Percentiles rank a stretch among this genome's conserved stretches.
Evolutionary conservation across 352 stramenopile species (phyloP).

Genomic region (Pythium brachiatum): DNA sequence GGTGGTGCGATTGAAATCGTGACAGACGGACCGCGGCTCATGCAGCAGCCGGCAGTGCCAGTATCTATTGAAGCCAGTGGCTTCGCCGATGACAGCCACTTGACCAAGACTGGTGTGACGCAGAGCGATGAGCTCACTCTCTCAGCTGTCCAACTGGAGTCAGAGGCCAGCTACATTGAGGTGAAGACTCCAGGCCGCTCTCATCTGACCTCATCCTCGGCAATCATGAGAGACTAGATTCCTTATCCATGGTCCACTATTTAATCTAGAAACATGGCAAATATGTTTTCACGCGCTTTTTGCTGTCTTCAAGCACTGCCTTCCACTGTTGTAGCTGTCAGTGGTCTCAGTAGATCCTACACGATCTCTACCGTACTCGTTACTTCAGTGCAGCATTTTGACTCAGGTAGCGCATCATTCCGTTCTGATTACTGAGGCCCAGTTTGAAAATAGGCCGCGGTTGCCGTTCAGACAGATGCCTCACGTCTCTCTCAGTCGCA

Average conservation of each 20-base stretch:
- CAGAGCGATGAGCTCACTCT: conserved; percentile 8
- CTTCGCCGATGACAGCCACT: background rate
- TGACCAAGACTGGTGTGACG: background rate
- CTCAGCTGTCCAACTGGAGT: conserved; percentile 15
- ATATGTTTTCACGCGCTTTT: too few species aligned
- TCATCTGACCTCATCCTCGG: conserved; percentile 11
- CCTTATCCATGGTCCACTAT: background rate
- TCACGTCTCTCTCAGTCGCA: too few species aligned
- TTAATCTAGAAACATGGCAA: background rate
- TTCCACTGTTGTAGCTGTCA: too few species aligned
- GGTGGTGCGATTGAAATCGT: conserved; percentile 30
- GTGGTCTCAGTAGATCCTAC: too few species aligned
- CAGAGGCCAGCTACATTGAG: conserved; percentile 15
- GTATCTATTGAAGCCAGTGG: background rate
- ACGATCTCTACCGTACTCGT: too few species aligned
- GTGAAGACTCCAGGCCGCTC: conserved; percentile 8
- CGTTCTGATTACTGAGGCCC: too few species aligned
- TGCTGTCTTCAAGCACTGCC: too few species aligned
- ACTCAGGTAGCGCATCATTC: too few species aligned
- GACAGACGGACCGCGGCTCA: conserved; percentile 12
- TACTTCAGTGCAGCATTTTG: too few species aligned
- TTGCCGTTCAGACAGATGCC: too few species aligned
- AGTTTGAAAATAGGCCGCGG: too few species aligned
- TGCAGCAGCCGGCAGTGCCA: conserved; percentile 1
- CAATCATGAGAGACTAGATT: conserved; percentile 2